Conservation (phyloP, 305 asterid genomes). For the Solanum hybrid region DNA sequence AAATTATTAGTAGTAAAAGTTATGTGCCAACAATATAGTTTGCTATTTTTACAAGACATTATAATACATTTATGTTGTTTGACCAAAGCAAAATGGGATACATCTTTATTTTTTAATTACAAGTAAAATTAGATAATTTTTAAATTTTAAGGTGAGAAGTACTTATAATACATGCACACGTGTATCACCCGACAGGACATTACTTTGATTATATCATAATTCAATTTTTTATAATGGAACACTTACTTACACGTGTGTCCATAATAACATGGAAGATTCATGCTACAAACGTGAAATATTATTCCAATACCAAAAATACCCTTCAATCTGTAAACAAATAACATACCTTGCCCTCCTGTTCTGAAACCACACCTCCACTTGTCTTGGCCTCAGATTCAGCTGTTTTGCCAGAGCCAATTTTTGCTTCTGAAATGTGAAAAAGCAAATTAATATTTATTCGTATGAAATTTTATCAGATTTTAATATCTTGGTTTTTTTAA, state of each 20-base stretch:
- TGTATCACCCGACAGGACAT: neutral
- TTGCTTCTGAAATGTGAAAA: conserved; percentile 50
- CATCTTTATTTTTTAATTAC: neutral
- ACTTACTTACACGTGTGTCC: neutral
- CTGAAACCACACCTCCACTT: conserved; percentile 99
- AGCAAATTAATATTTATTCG: neutral
- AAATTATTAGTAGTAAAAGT: neutral
- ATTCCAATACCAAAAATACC: conserved; percentile 13
- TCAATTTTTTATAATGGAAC: neutral
- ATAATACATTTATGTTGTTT: neutral
- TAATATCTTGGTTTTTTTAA: too few species aligned
- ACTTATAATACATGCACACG: neutral
- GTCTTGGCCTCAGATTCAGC: conserved; percentile 80
- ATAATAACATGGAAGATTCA: neutral
- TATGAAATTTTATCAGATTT: neutral
- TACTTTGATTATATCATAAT: neutral
- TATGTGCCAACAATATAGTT: neutral
- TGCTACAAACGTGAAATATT: conserved; percentile 1
- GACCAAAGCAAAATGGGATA: neutral
- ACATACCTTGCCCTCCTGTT: conserved; percentile 95
- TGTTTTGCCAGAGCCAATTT: conserved; percentile 72
- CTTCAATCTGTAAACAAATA: neutral
- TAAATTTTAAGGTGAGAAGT: neutral
- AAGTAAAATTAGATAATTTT: neutral
- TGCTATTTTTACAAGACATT: neutral